These are phyloP conservation scores for Tinospora cordifolia DNA, from an alignment of 164 flowering plant species.

Conservation along the genomic window DNA sequence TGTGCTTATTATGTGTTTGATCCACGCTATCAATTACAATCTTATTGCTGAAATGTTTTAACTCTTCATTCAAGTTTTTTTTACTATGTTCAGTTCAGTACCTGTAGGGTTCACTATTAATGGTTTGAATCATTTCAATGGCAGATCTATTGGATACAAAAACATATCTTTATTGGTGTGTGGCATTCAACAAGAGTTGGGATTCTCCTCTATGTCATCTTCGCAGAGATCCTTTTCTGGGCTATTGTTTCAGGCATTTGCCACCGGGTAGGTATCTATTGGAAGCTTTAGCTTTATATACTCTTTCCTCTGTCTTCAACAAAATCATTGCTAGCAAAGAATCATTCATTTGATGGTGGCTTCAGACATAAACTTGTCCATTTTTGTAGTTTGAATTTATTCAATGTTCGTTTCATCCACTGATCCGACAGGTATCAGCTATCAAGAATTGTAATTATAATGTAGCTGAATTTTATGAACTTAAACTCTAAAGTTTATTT, in stretches of 20 bases:
- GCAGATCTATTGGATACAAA: conserved; percentile 74
- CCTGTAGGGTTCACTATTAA: not conserved
- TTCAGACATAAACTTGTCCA: not conserved
- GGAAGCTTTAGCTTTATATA: conserved; percentile 80
- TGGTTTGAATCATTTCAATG: conserved; percentile 5
- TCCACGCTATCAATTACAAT: too few species aligned
- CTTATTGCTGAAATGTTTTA: too few species aligned
- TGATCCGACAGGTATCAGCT: too few species aligned
- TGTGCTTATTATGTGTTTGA: not conserved
- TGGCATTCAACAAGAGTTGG: conserved; percentile 79
- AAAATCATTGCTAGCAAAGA: not conserved
- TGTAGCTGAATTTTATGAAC: too few species aligned
- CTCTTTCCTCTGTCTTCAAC: not conserved
- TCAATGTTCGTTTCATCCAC: too few species aligned
- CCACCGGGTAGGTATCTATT: conserved; percentile 54
- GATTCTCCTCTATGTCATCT: conserved; percentile 72
- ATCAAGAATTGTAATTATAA: too few species aligned
- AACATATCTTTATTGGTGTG: conserved; percentile 67
- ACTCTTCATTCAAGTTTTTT: not conserved
- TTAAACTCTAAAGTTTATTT: too few species aligned
- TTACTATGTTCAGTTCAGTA: not conserved
- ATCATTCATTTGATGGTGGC: not conserved
- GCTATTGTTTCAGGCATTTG: conserved; percentile 55
- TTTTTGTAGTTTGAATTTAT: not conserved
- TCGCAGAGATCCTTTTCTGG: conserved; percentile 87